These are phyloP conservation scores for Pythium insidiosum DNA, from an alignment of 352 stramenopile genomes.

Conservation along the genomic window DNA sequence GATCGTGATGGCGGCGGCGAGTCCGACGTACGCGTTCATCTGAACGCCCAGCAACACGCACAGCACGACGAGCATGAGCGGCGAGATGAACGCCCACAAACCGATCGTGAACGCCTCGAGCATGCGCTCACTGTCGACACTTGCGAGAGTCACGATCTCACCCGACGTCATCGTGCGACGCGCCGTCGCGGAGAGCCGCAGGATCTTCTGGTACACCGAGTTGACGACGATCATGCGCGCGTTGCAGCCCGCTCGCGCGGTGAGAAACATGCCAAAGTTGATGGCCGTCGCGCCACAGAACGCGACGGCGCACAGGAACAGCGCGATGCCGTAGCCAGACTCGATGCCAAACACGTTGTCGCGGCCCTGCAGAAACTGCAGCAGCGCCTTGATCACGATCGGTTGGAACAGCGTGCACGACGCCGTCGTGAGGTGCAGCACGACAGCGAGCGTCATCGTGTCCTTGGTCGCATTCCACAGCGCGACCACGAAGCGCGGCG, in stretches of 20 bases:
- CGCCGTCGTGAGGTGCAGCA: constrained; percentile 12
- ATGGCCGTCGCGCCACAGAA: constrained; percentile 19
- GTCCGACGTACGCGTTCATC: too few relatives aligned
- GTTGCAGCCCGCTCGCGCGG: constrained; percentile 27
- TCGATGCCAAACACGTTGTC: constrained; percentile 9
- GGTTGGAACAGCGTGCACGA: constrained; percentile 15
- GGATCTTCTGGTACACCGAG: constrained; percentile 39
- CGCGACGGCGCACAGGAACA: not conserved
- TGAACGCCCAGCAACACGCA: too few relatives aligned
- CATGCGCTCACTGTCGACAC: constrained; percentile 37
- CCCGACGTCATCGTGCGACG: constrained; percentile 30
- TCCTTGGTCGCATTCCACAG: too few relatives aligned
- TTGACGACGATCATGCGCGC: constrained; percentile 35
- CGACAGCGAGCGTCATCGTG: too few relatives aligned
- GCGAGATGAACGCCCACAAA: too few relatives aligned
- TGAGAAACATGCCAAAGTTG: constrained; percentile 37
- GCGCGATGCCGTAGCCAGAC: constrained; percentile 8
- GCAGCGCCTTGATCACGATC: constrained; percentile 17
- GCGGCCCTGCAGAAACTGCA: constrained; percentile 14
- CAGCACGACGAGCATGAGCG: too few relatives aligned
- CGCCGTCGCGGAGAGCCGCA: constrained; percentile 29
- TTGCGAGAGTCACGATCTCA: constrained; percentile 39
- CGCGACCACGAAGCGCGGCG: too few relatives aligned
- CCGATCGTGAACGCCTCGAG: constrained; percentile 29
- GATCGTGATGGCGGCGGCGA: too few relatives aligned